Evolutionary conservation across 495 filamentous ascomycete genomes (phyloP).

Genomic region (Tuber magnatum): DNA sequence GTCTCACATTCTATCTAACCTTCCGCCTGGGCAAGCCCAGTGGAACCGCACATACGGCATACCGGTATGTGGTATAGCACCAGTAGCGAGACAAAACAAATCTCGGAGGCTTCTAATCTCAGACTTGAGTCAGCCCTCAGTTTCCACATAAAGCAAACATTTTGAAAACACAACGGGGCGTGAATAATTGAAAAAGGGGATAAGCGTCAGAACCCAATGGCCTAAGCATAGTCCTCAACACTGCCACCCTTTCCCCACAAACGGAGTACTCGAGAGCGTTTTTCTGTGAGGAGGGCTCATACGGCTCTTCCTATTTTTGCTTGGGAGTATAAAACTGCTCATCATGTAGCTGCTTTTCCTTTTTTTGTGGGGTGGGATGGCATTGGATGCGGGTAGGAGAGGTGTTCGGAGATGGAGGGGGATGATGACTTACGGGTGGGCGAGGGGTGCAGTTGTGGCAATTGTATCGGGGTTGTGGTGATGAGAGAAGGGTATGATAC

Average conservation of each 20-base stretch:
- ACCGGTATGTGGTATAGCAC: background rate
- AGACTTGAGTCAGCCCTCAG: background rate
- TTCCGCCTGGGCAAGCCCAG: background rate
- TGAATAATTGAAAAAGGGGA: background rate
- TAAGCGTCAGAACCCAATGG: conserved; percentile 40
- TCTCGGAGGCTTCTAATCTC: background rate
- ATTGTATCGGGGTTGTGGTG: background rate
- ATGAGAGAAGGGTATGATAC: background rate
- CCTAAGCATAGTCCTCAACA: conserved; percentile 39
- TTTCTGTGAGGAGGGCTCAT: conserved; percentile 30
- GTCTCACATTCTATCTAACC: background rate
- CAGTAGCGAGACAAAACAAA: background rate
- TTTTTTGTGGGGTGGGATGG: background rate
- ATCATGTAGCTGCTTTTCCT: conserved; percentile 36
- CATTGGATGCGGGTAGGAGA: background rate
- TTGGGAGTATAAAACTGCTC: conserved; percentile 35
- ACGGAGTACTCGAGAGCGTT: conserved; percentile 14
- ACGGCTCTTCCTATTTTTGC: conserved; percentile 43
- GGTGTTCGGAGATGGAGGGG: background rate
- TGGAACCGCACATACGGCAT: background rate
- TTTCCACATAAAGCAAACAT: background rate
- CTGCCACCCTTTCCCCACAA: conserved; percentile 19
- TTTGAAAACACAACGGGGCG: background rate
- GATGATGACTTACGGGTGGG: background rate
- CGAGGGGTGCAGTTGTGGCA: background rate